Conservation (phyloP, 2,329 filamentous ascomycete genomes). For the Leptoxyphium fumago region DNA sequence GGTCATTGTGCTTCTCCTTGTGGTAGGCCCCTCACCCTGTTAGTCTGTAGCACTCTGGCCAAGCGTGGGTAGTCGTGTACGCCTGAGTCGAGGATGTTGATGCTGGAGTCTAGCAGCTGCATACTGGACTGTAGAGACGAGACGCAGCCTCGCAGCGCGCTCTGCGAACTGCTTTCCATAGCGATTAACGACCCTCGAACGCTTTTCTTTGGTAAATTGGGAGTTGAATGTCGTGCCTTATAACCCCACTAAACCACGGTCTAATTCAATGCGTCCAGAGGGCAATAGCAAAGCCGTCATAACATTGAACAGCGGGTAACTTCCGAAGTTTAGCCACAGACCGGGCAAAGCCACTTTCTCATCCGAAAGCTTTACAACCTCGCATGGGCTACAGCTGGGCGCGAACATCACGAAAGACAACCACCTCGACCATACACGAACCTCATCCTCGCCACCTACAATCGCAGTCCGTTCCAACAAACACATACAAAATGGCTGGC, state of each 20-base stretch:
- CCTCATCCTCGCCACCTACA: conserved; percentile 1
- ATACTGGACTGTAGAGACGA: conserved; percentile 46
- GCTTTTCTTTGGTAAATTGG: too few relatives aligned
- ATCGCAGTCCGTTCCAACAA: neutral
- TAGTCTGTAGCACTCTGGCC: conserved; percentile 47
- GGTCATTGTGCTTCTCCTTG: neutral
- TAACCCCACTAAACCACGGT: neutral
- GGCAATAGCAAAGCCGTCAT: too few relatives aligned
- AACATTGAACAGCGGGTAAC: neutral
- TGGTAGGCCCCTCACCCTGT: conserved; percentile 26
- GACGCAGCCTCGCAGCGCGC: conserved; percentile 44
- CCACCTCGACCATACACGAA: conserved; percentile 1
- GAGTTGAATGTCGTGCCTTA: neutral
- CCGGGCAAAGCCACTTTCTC: neutral
- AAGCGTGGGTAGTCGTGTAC: conserved; percentile 50
- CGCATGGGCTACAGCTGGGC: neutral
- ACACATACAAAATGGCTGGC: conserved; percentile 22
- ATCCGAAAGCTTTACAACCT: neutral
- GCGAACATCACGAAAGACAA: neutral
- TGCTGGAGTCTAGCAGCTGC: conserved; percentile 46
- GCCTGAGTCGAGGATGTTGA: conserved; percentile 46
- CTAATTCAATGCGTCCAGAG: too few relatives aligned
- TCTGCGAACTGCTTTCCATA: conserved; percentile 15
- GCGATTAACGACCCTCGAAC: too few relatives aligned
- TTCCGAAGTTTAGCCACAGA: neutral